These are phyloP conservation scores for Diospyros kaki DNA, from an alignment of 148 eudicot genomes.

Conservation along the genomic window DNA sequence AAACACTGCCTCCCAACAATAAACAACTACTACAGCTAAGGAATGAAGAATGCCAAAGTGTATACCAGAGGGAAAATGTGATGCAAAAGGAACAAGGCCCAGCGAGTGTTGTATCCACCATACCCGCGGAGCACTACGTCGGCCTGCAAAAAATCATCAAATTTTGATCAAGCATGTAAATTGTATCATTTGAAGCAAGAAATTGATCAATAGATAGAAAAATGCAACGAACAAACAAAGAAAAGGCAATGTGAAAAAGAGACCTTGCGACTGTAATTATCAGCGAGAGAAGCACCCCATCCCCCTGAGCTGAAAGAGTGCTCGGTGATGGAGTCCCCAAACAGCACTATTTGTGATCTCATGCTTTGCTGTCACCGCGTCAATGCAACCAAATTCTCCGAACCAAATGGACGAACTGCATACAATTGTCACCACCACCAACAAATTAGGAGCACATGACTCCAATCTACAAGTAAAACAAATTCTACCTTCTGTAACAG, in stretches of 20 bases:
- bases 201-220: neutral
- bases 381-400: no score
- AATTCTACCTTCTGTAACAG: no score
- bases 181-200: neutral
- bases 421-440: no score
- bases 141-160: slow-evolving; percentile 35
- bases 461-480: no score
- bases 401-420: no score
- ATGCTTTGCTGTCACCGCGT: slow-evolving; percentile 10
- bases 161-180: neutral
- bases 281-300: slow-evolving; percentile 83
- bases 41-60: neutral
- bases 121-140: slow-evolving; percentile 78
- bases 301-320: slow-evolving; percentile 66
- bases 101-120: slow-evolving; percentile 79
- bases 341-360: slow-evolving; percentile 69
- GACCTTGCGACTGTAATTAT: slow-evolving; percentile 76
- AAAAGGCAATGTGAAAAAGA: neutral
- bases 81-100: slow-evolving; percentile 77
- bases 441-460: no score
- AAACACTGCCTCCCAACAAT: neutral
- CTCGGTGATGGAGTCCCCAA: slow-evolving; percentile 84
- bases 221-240: no score
- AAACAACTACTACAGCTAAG: neutral
- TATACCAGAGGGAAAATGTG: slow-evolving; percentile 77